A percentile compares a stretch with the other conserved stretches of the same genome.
phyloP scores from a whole-genome alignment of 768 basidiomycete species.

The Rossbeevera mucosa region DNA sequence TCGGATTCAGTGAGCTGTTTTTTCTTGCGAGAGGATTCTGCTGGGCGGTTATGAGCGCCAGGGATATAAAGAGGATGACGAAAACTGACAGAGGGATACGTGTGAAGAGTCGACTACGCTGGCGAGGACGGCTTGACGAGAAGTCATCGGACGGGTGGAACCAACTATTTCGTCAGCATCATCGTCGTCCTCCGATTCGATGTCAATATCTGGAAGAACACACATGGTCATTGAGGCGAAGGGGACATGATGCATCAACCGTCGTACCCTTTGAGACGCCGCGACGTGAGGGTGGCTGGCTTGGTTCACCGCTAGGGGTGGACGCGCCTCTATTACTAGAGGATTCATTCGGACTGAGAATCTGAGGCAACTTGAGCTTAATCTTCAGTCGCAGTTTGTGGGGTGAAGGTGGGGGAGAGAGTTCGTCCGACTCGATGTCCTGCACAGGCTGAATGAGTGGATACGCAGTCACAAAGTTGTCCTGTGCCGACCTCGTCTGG shows the following conservation, averaged over 20 bases:
- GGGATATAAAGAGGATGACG: not conserved
- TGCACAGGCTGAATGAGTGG: constrained; percentile 2
- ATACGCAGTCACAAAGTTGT: not conserved
- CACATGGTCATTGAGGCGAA: not conserved
- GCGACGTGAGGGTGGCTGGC: constrained; percentile 24
- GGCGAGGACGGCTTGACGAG: constrained; percentile 66
- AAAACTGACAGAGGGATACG: constrained; percentile 51
- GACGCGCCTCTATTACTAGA: constrained; percentile 28
- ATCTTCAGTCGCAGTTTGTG: constrained; percentile 52
- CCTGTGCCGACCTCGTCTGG: constrained; percentile 6
- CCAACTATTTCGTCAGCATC: constrained; percentile 39
- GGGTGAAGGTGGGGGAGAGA: constrained; percentile 29
- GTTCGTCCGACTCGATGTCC: constrained; percentile 35
- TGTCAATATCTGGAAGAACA: constrained; percentile 31
- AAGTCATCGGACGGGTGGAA: constrained; percentile 42
- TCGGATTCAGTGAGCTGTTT: constrained; percentile 69
- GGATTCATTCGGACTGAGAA: constrained; percentile 30
- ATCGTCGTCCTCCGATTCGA: constrained; percentile 40
- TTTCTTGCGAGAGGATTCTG: constrained; percentile 34
- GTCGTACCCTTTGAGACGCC: constrained; percentile 23
- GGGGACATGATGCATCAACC: not conserved
- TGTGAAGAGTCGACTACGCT: constrained; percentile 66
- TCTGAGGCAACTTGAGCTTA: constrained; percentile 51
- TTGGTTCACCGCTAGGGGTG: constrained; percentile 20
- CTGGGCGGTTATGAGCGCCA: not conserved